A percentile compares a stretch with the other conserved stretches of the same genome.
Conservation (phyloP, 306 rosid species). For the Prunus mongolica region DNA sequence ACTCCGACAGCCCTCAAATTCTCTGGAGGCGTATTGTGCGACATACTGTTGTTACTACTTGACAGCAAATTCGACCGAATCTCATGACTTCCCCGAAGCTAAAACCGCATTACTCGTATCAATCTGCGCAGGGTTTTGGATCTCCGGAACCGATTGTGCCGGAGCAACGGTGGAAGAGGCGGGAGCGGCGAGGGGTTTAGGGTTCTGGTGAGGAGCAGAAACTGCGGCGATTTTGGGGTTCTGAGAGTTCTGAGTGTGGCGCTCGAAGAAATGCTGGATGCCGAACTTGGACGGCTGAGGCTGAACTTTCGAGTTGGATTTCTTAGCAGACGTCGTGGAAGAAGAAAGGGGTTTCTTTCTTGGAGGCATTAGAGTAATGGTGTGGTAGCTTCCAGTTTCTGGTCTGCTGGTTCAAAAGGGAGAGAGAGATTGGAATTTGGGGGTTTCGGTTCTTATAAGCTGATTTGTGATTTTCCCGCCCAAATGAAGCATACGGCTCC, state of each 20-base stretch:
- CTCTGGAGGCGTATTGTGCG: conserved; percentile 40
- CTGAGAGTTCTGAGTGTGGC: conserved; percentile 70
- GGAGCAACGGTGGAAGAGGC: background rate
- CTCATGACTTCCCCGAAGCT: conserved; percentile 10
- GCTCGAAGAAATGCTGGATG: conserved; percentile 85
- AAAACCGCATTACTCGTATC: background rate
- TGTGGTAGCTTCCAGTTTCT: conserved; percentile 1
- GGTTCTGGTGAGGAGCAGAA: conserved; percentile 7
- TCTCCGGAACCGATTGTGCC: background rate
- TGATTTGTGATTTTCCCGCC: conserved; percentile 26
- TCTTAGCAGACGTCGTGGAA: conserved; percentile 31
- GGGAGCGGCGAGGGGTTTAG: background rate
- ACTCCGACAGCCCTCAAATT: conserved; percentile 6
- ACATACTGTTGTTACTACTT: background rate
- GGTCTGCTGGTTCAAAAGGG: conserved; percentile 1
- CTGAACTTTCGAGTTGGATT: conserved; percentile 33
- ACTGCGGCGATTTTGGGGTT: conserved; percentile 24
- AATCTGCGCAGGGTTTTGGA: background rate
- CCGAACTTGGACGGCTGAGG: conserved; percentile 72
- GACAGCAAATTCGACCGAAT: background rate
- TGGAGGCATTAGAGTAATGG: conserved; percentile 52
- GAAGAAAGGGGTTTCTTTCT: conserved; percentile 52
- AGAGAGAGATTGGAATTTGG: background rate
- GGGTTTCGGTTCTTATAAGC: background rate
- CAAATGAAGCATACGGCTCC: background rate